A percentile compares a stretch with the other conserved stretches of the same genome.
Conservation (phyloP, 2,329 filamentous ascomycete genomes). For the Ciborinia camelliae region DNA sequence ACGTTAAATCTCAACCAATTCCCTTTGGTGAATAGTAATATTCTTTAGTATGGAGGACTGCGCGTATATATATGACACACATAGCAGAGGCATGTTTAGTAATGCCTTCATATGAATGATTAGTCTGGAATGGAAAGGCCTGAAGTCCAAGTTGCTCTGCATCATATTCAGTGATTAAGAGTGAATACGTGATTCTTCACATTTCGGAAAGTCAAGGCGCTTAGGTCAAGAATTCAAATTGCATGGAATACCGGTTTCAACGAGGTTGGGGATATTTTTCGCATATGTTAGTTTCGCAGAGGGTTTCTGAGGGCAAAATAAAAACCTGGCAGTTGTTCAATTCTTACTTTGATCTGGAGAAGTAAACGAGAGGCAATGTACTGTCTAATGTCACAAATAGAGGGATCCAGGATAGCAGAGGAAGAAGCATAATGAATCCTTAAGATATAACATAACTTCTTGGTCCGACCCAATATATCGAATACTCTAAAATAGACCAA, state of each 20-base stretch:
- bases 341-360: not conserved
- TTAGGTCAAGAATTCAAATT: too few relatives aligned
- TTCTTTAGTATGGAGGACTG: not conserved
- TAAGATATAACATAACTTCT: too few relatives aligned
- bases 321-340: not conserved
- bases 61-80: not conserved
- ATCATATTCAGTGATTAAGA: not conserved
- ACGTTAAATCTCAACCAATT: not conserved
- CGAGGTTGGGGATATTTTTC: not conserved
- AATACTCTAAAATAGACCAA: too few relatives aligned
- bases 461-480: too few relatives aligned
- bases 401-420: too few relatives aligned
- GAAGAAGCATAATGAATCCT: too few relatives aligned
- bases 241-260: not conserved
- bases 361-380: not conserved
- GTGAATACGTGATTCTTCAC: not conserved
- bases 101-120: not conserved
- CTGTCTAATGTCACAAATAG: not conserved
- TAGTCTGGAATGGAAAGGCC: not conserved
- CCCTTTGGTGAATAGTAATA: too few relatives aligned
- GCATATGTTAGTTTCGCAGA: not conserved
- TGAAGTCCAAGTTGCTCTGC: not conserved
- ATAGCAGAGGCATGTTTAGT: not conserved
- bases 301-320: not conserved
- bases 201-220: too few relatives aligned